Conservation (phyloP, 371 early-diverging fungal species). For the Syncephalastrum monosporum region DNA sequence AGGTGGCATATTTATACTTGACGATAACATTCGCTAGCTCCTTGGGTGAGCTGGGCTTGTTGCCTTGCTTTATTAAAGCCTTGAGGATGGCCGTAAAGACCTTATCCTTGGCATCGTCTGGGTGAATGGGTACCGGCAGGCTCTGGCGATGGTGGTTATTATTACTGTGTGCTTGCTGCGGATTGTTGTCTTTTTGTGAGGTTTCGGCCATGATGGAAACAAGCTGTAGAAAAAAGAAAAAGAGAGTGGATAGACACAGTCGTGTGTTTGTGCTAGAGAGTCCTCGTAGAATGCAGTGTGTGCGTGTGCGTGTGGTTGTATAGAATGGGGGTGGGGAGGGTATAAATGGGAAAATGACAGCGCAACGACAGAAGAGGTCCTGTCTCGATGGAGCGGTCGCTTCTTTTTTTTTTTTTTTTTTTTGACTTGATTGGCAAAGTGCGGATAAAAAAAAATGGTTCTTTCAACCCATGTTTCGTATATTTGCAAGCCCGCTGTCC, state of each 20-base stretch:
- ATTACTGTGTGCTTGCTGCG: not conserved
- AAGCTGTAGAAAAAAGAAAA: not conserved
- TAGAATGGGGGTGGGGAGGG: too few species aligned
- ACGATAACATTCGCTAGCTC: constrained; percentile 78
- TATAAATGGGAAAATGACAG: too few species aligned
- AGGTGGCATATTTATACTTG: constrained; percentile 69
- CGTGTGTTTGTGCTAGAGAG: too few species aligned
- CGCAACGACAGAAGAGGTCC: too few species aligned
- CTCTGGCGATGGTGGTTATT: constrained; percentile 8
- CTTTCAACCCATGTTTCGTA: too few species aligned
- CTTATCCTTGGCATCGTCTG: constrained; percentile 80
- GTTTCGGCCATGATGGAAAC: not conserved
- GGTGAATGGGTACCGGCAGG: constrained; percentile 51
- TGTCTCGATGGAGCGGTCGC: too few species aligned
- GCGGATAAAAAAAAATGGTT: too few species aligned
- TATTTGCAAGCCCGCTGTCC: too few species aligned
- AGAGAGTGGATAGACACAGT: too few species aligned
- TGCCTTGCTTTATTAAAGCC: constrained; percentile 69
- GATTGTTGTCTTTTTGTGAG: not conserved
- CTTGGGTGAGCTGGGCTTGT: constrained; percentile 80
- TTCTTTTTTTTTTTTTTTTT: too few species aligned
- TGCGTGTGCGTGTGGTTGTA: too few species aligned
- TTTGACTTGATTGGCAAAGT: not conserved
- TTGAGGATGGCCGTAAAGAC: constrained; percentile 81
- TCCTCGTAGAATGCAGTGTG: too few species aligned